Conservation (phyloP, 441 rosid species). For the Gossypium davidsonii region DNA sequence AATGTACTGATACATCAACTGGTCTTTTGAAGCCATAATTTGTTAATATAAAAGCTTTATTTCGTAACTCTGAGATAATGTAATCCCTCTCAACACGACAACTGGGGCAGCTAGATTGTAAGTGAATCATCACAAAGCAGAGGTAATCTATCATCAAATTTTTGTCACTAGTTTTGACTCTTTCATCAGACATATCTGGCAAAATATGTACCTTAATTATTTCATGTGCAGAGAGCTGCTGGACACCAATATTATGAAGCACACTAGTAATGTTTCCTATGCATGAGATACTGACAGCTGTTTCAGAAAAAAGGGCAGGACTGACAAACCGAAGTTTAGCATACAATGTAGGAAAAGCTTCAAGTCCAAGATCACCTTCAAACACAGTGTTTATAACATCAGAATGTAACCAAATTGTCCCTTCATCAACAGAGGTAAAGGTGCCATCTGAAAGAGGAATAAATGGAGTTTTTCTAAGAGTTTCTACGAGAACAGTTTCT, state of each 20-base stretch:
- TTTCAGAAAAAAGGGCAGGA: slow-evolving; percentile 50
- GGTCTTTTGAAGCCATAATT: slow-evolving; percentile 64
- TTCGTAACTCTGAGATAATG: slow-evolving; percentile 52
- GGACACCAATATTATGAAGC: slow-evolving; percentile 75
- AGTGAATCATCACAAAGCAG: slow-evolving; percentile 88
- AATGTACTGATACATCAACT: slow-evolving; percentile 65
- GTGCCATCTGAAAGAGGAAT: slow-evolving; percentile 84
- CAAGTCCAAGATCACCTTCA: slow-evolving; percentile 48
- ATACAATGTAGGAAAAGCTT: slow-evolving; percentile 66
- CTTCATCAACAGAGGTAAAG: slow-evolving; percentile 64
- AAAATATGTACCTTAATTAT: slow-evolving; percentile 68
- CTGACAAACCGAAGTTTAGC: slow-evolving; percentile 66
- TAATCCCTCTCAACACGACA: slow-evolving; percentile 60
- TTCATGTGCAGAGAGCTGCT: slow-evolving; percentile 86
- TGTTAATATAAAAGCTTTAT: slow-evolving; percentile 64
- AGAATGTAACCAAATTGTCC: slow-evolving; percentile 78
- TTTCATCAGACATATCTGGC: slow-evolving; percentile 52
- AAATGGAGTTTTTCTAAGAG: slow-evolving; percentile 58
- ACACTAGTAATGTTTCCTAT: slow-evolving; percentile 49
- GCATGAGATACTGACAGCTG: slow-evolving; percentile 36
- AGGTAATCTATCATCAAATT: slow-evolving; percentile 66
- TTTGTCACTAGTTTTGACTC: slow-evolving; percentile 22
- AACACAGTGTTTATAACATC: slow-evolving; percentile 33
- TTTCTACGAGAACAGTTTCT: slow-evolving; percentile 37
- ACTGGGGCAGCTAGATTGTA: slow-evolving; percentile 61